Base-by-base conservation (phyloP, 1,284 basidiomycete species). In the Melampsora abietis-canadensis region DNA sequence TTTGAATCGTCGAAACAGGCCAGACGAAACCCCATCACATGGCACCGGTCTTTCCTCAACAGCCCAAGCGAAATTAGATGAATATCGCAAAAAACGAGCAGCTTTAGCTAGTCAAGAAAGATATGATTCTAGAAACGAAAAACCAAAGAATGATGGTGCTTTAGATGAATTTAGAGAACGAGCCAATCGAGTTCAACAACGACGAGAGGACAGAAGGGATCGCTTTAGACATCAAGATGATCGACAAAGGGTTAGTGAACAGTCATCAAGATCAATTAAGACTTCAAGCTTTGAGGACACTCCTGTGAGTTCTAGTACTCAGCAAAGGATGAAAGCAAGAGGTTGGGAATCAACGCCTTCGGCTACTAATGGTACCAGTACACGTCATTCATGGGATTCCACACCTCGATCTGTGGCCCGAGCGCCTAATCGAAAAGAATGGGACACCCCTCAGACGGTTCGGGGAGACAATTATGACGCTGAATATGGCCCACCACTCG, bases 11-110 rank as follows among this genome's bases (percentile, higher is more conserved):
- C 87, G 94, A 14, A 88, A 91, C 76, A 84, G 90, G 78, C 90
- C 88, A 0, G 90, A 91, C 78, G 93, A 95, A 78, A 97, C 94
- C 0, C 94, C 94, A 0, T 94, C 93, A n/a, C 91, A 94, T 81
- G 89, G 91, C 0, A 90, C 91, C 63, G 94, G 94, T 14, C 83
- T 97, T 37, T 90, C 90, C 0, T 89, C 92, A 31, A 83, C 84
- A 0, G 92, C 89, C 10, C 85, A 88, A 31, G 85, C 86, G 78
- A 84, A 86, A 76, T 82, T 96, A 37, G 92, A 94, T 70, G 92
- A 93, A 76, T 83, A 90, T 79, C 85, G 90, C 69, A 86, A 76
- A 46, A 67, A 57, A 27, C 76, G 76, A n/a, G 63, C 66, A 14
- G 77, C 77, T 48, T 59, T 65, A 40, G 48, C 51, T 60, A 30